Evolutionary conservation across 1,284 basidiomycete species (phyloP), one percentile per base, ranked within the genome.

Genomic region (Apiotrichum gamsii): DNA sequence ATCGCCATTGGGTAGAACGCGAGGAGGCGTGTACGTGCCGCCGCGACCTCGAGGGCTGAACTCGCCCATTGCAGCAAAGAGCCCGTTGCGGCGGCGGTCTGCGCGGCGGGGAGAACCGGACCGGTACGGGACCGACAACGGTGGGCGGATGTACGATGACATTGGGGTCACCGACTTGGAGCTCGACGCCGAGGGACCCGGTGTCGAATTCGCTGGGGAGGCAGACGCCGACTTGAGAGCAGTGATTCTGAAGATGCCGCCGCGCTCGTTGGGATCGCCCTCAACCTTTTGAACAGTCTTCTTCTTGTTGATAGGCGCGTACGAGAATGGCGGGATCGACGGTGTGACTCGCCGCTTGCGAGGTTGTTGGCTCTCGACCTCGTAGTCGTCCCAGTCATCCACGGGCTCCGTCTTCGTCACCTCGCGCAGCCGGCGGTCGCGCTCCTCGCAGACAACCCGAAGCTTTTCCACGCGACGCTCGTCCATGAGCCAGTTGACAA

Each of bases 401-500:
- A 15, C 36, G 20, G 13, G 14, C 4, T 45, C 44, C 6, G 39
- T 30, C 23, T 58, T 50, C 1, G 59, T 53, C 0, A 67, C 59
- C 19, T 54, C 52, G 19, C 45, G 47, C 18, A 70, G 44, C 5
- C 60, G 42, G 28, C 56, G 60, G 10, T 62, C 63, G 15, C 69
- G 48, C 40, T 69, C 67, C 36, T 65, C 67, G n/a, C 53, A 56
- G 2, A 65, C 30, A 1, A 54, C 39, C 1, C 69, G 56, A 8
- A 70, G 48, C 39, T 70, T 70, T 45, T 70, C 69, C 8, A 64
- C 48, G 1, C 69, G 51, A 11, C 69, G 49, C 38, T 70, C 69
- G 40, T 64, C 60, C 67, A 67, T 67, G 19, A 69, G 61, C 69
- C 69, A 70, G 44, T 64, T 67, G 43, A 68, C 64, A n/a, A 59